Evolutionary conservation across 495 filamentous ascomycete species (phyloP), one percentile per base, ranked within the genome.

Genomic region (Neurospora pannonica): DNA sequence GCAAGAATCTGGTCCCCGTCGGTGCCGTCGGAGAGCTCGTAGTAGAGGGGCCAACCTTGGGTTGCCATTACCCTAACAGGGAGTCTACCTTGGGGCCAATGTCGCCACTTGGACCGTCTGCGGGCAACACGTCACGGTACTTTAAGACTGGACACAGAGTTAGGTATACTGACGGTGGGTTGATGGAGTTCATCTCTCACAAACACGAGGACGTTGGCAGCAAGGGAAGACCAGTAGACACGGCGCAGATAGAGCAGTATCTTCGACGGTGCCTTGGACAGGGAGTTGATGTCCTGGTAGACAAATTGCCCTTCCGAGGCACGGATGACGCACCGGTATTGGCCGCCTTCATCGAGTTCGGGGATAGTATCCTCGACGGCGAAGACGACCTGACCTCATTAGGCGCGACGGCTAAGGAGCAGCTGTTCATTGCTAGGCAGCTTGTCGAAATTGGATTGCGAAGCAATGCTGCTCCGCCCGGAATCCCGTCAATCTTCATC

Each of bases 11-110:
- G 37, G 78, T 86, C 73, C 85, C 85, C 1, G 77, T 86, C 19
- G 85, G 85, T 0, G 84, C 85, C 0, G 76, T 86, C 19, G 85
- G 85, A 4, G 85, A 87, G 74, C 81, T 87, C 2, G 82, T 86
- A 2, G 82, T 87, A 28, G 83, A 85, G 46, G 84, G 83, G 0
- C 83, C 84, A 24, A 86, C 85, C 1, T 77, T 87, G 15, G 83
- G 83, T 6, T 76, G 77, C 34, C 72, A 78, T 31, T 80, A 81
- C 37, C 80, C 80, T 0, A 81, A 81, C 54, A 60, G 80, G 21
- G 80, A 81, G 70, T 81, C 80, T 4, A 80, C 72, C 15, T 69
- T 78, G 70, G 73, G 43, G 8, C 79, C 78, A 0, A 73, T 79
- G 76, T 73, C 80, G 8, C 77, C 80, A 7, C 62, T 78, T 3